Base-by-base conservation (phyloP, 2,329 filamentous ascomycete genomes). In the Colletotrichum simmondsii region DNA sequence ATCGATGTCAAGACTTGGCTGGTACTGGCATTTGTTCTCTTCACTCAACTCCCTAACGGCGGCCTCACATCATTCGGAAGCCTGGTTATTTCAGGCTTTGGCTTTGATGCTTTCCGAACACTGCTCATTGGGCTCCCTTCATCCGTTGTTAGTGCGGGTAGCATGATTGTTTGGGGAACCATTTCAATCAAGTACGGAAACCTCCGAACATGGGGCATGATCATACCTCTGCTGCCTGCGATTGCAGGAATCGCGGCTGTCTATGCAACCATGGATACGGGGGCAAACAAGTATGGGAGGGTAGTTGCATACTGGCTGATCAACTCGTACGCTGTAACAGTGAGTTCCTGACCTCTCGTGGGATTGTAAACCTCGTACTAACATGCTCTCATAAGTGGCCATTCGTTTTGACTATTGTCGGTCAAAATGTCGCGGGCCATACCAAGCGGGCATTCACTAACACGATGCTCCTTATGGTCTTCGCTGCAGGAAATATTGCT, bases 271-370 rank as follows among this genome's bases (percentile, higher is more conserved):
- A 76, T 77, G 68, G 64, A 76, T 58, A 77, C 77, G 16, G 75
- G 61, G 19, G 76, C 76, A 14, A 78, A 77, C 59, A 76, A 76
- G 53, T 76, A 76, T 35, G 75, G 76, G 8, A 69, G 76, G 12
- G 76, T 75, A 8, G 64, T 76, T 28, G 75, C 75, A 16, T 77
- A 76, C 57, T 76, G 75, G 75, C 66, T 77, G 2, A 76, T 78
- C 65, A 78, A 77, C 64, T 77, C 77, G 8, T 78, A 78, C 37
- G 75, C 77, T 24, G 76, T 77, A n/a, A 77, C 77, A 35, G 77
- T 78, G 52, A 74, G 71, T 42, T 1, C 1, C 6, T 6, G 16
- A 19, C 2, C 37, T 19, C 37, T 42, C 37, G 19, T 19, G 16
- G 5, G 16, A 19, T 16, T 1, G 37, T 2, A 42, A 42, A 14